Conservation (phyloP, 768 basidiomycete genomes). For the Austroboletus eburneus region DNA sequence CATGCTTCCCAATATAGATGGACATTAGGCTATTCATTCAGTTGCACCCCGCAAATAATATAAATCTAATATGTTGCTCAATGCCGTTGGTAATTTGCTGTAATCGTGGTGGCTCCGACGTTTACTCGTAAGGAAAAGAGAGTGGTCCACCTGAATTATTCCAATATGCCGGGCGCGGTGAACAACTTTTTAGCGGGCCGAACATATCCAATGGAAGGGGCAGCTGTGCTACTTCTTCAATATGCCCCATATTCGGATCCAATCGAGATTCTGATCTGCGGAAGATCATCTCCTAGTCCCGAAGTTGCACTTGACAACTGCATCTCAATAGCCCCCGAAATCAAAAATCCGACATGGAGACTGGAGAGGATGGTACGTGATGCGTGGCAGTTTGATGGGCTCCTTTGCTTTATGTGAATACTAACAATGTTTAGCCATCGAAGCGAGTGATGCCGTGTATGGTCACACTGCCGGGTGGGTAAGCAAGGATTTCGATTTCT, state of each 20-base stretch:
- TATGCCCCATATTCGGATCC: slow-evolving; percentile 71
- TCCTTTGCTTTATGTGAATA: background rate
- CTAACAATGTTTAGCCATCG: slow-evolving; percentile 44
- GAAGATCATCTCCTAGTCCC: slow-evolving; percentile 64
- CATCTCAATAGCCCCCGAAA: slow-evolving; percentile 65
- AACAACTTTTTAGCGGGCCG: slow-evolving; percentile 67
- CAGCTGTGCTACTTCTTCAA: slow-evolving; percentile 66
- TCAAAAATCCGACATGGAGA: slow-evolving; percentile 55
- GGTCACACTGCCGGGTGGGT: slow-evolving; percentile 52
- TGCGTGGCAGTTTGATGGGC: background rate
- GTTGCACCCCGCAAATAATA: too few species aligned
- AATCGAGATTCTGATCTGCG: slow-evolving; percentile 68
- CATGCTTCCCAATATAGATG: too few species aligned
- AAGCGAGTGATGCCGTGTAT: slow-evolving; percentile 76
- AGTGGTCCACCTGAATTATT: too few species aligned
- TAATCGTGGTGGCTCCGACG: too few species aligned
- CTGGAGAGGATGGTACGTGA: slow-evolving; percentile 75
- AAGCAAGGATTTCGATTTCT: background rate
- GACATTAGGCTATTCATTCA: too few species aligned
- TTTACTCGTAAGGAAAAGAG: too few species aligned
- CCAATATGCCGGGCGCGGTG: slow-evolving; percentile 74
- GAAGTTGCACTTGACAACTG: slow-evolving; percentile 61
- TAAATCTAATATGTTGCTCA: too few species aligned
- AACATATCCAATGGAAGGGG: slow-evolving; percentile 74
- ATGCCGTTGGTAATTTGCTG: too few species aligned